These are phyloP conservation scores for Paspalum notatum DNA, from an alignment of 176 grass and related monocot species.

Conservation along the genomic window DNA sequence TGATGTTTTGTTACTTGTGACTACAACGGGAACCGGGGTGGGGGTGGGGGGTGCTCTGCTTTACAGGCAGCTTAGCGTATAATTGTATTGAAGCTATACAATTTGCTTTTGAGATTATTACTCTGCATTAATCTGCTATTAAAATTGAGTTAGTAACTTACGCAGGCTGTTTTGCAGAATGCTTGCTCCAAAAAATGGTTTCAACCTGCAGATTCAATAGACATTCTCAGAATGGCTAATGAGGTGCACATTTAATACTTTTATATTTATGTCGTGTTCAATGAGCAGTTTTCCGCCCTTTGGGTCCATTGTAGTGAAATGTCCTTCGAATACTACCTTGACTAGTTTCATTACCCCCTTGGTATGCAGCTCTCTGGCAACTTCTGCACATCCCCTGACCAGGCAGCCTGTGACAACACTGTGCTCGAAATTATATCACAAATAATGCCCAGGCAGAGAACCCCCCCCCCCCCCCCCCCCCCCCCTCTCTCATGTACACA, in stretches of 20 bases:
- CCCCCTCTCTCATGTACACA: background rate
- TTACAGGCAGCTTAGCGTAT: background rate
- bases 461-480: background rate
- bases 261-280: slow-evolving; percentile 20
- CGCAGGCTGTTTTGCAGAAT: slow-evolving; percentile 68
- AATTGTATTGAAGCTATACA: slow-evolving; percentile 5
- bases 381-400: slow-evolving; percentile 61
- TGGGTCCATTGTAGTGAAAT: slow-evolving; percentile 5
- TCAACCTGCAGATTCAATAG: slow-evolving; percentile 54
- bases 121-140: background rate
- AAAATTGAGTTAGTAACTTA: slow-evolving; percentile 25
- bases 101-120: slow-evolving; percentile 29
- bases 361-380: slow-evolving; percentile 61
- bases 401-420: slow-evolving; percentile 35
- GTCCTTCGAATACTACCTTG: slow-evolving; percentile 29
- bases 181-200: slow-evolving; percentile 86
- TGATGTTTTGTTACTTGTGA: background rate
- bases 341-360: slow-evolving; percentile 39
- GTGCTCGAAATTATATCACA: slow-evolving; percentile 59
- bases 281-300: background rate
- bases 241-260: slow-evolving; percentile 56
- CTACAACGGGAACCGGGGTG: background rate
- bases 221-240: slow-evolving; percentile 72
- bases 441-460: slow-evolving; percentile 63
- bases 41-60: background rate